Base-by-base conservation (phyloP, 495 filamentous ascomycete genomes). In the Penicillium paxilli region DNA sequence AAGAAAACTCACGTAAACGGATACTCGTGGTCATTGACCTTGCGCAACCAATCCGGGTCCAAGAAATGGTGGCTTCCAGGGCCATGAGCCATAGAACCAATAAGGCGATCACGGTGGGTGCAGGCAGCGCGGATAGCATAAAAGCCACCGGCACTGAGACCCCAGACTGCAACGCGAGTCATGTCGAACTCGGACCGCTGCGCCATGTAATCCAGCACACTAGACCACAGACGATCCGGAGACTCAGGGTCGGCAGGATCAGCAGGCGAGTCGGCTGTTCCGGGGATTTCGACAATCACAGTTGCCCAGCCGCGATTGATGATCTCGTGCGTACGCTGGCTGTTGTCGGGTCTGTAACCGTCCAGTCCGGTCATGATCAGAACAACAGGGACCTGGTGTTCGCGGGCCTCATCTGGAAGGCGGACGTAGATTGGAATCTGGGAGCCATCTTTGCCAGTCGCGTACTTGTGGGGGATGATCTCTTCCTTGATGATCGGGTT, bases 341-440 rank as follows among this genome's bases (percentile, higher is more conserved):
- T 87, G 64, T 91, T 89, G 60, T 93, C 89, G 0, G 88, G 87
- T 12, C 89, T 71, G 62, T 93, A 91, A 9, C 89, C 89, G 58
- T 93, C 89, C 12, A 93, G 74, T 0, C 89, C 89, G 0, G 86
- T 90, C 72, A 91, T 79, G 26, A 91, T 76, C 17, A 93, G 69
- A 4, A 93, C 81, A 4, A 80, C 73, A 0, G 89, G 87, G 2
- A 73, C 73, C 4, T 72, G 79, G 20, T 76, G 72, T 5, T 58
- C 53, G 2, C 67, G 56, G 1, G 75, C 78, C 35, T 59, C 56
- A 16, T 65, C 55, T 0, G 89, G 88, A 0, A 84, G 53, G 9
- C 87, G 82, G 35, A 88, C 67, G 62, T 87, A 88, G 8, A 87
- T 65, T 3, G 87, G 86, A 50, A 92, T 86, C 2, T 62, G n/a